Base-by-base conservation (phyloP, 1,284 basidiomycete species). In the Irpex sp. region DNA sequence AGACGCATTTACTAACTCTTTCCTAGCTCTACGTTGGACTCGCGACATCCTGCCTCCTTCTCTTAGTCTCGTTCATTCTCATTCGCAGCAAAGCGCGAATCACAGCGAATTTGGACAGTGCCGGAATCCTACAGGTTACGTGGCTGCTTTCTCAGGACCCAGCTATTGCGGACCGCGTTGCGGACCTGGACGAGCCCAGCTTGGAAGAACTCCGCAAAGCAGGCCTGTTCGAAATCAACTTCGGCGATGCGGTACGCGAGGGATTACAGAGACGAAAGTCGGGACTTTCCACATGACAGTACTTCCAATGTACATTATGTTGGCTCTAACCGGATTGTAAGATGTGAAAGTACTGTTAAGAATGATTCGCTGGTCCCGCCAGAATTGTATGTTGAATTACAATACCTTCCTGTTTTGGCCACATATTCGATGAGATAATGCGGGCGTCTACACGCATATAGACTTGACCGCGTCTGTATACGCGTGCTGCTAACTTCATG, bases 11-110 rank as follows among this genome's bases (percentile, higher is more conserved):
- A 26, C 56, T 57, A 13, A 37, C 11, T 8, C 17, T 17, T 31
- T 31, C 26, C 7, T 57, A 57, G 56, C 56, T 57, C 21, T 57
- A 57, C 56, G 34, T 57, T 17, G 56, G 31, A n/a, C 56, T 57
- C n/a, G 34, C 34, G 17, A 34, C 31, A 5, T 57, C 56, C 13
- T 17, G 36, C 56, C 21, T 34, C 6, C 56, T 57, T n/a, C 36
- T 37, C 11, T 4, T 57, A 31, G 34, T 37, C 17, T 31, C 56
- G 13, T 8, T 57, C 56, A 37, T 57, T n/a, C 56, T 57, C 31
- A 57, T 31, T 8, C 34, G 31, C 26, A 26, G 26, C 56, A n/a
- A 19, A 8, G 8, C 13, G 56, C 36, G n/a, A 9, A 38, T 36
- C 56, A 6, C 56, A 31, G 31, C 56, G 6, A 38, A 34, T n/a